Base-by-base conservation (phyloP, 2,329 filamentous ascomycete genomes). In the Aspergillus sp. region DNA sequence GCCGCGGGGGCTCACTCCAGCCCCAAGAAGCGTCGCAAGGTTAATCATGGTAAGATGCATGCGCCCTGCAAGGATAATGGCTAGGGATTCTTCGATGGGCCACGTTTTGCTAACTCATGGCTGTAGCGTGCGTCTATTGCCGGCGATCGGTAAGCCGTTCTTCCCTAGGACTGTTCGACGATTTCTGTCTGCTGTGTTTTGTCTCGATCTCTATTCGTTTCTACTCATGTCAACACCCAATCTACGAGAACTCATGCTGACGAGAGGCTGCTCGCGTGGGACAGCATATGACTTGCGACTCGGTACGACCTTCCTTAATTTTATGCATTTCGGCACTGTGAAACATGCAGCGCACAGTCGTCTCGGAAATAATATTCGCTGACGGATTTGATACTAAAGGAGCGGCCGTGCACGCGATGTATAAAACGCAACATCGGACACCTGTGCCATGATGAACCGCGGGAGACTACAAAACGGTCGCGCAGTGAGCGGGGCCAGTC, bases 351-450 rank as follows among this genome's bases (percentile, higher is more conserved):
- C 43, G 41, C 34, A 30, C 28, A 40, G 34, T 15, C 28, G 38
- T 29, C 27, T 28, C 29, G 7, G 27, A 26, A 38, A 13, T 5
- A 28, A 7, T 15, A 34, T 29, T 52, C 43, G 44, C 58, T 62
- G 44, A 62, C 55, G 51, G 39, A 43, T 47, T 49, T 47, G 30
- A 30, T 39, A 32, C 24, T 15, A 5, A 61, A 93, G 86, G 86
- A 93, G 69, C 81, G 91, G 58, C 91, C 91, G 53, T 98, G 91
- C 74, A 89, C 86, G 52, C 78, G 91, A 66, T 98, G 91, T 70
- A 85, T 96, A 65, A 98, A 96, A 68, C 81, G 91, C 55, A 94
- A 94, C 66, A 98, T 98, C 61, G 91, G 89, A 52, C 91, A 98
- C 64, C 74, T 98, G 46, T 98, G 91, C 64, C 91, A 95, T 67